Evolutionary conservation across 148 eudicot genomes (phyloP), one percentile per base, ranked within the genome.

Genomic region (Vaccinium corymbosum): DNA sequence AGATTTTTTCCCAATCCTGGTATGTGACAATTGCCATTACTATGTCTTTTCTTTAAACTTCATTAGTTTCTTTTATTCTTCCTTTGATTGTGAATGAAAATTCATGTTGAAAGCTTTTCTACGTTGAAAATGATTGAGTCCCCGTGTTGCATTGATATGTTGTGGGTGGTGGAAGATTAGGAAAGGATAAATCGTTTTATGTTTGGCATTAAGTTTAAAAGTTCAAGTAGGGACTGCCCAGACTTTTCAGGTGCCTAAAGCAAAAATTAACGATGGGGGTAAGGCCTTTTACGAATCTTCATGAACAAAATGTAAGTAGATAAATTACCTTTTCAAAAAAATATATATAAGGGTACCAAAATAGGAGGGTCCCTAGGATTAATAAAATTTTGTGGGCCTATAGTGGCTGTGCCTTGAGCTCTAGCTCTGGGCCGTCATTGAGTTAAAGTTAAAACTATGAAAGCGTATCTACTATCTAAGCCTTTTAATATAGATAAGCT

Each of bases 1-100:
- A 93, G 99, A 89, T 93, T 97, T 85, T 97, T 89, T 82, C 99
- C 99, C 53, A 97, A 92, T 92, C 92, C 97, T 81, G 98, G 99
- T 90, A 86, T 85, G 89, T 68, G 8, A 22, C 20, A n/a, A 70
- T 20, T 75, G 64, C 11, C 10, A 46, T 72, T 84, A 59, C 56
- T 56, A 49, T 66, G 17, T 56, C 20, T 2, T 56, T 55, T 79
- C 27, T 79, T 32, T 35, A 55, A 29, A 35, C 27, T 56, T 12
- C 20, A 32, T 56, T 29, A 52, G 13, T 20, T 9, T 83, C 8
- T 17, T 64, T 29, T 80, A 16, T 73, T n/a, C 35, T 12, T 22
- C 83, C 70, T 85, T 66, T 1, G 19, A 29, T 42, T 72, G 1
- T 72, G 35, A 35, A 59, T 13, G 11, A 68, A 29, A 38, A 1